Conservation (phyloP, 1,284 basidiomycete genomes). For the Leccinum fallax region DNA sequence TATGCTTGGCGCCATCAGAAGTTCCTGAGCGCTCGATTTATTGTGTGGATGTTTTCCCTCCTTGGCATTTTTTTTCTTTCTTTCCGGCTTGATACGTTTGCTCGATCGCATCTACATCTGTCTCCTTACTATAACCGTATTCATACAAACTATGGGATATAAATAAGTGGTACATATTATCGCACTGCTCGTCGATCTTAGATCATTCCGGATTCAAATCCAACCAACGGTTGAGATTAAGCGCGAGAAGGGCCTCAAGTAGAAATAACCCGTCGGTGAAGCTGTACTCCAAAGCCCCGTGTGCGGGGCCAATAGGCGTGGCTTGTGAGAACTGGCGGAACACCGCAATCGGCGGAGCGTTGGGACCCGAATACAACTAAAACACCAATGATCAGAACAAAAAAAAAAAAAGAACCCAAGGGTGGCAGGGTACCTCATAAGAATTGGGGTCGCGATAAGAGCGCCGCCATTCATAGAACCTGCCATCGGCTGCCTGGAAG, state of each 20-base stretch:
- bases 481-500: constrained; percentile 56
- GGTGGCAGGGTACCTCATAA: constrained; percentile 51
- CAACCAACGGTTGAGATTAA: constrained; percentile 74
- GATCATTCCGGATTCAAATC: constrained; percentile 54
- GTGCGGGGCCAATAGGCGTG: constrained; percentile 62
- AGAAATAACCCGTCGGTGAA: constrained; percentile 63
- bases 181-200: constrained; percentile 18
- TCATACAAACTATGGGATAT: constrained; percentile 39
- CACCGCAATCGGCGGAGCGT: constrained; percentile 50
- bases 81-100: constrained; percentile 12
- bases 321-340: constrained; percentile 55
- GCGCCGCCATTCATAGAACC: constrained; percentile 64
- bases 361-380: constrained; percentile 51
- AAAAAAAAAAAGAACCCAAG: constrained; percentile 1
- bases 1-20: constrained; percentile 64
- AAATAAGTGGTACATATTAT: constrained; percentile 31
- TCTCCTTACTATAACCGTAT: constrained; percentile 31
- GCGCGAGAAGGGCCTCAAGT: constrained; percentile 61
- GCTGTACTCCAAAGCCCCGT: constrained; percentile 62
- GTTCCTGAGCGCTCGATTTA: constrained; percentile 34
- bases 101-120: constrained; percentile 17
- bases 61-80: constrained; percentile 5
- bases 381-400: constrained; percentile 1
- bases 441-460: constrained; percentile 45
- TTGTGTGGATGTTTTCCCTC: constrained; percentile 21